phyloP scores from a whole-genome alignment of 2,329 filamentous ascomycete species.

The Chaetomiaceae sp. region DNA sequence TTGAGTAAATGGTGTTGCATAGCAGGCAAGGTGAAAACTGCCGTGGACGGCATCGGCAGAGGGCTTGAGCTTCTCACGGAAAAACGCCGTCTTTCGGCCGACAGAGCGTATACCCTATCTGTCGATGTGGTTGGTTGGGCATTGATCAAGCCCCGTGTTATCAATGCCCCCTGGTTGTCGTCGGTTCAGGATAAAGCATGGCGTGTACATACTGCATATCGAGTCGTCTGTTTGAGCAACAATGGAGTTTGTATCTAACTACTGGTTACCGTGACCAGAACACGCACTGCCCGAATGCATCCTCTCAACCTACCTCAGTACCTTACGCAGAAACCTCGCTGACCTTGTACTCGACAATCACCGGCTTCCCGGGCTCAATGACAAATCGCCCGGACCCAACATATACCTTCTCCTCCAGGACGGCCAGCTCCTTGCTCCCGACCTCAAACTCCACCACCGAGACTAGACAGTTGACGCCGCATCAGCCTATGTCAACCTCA shows the following conservation, averaged over 20 bases:
- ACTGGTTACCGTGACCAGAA: too few species aligned
- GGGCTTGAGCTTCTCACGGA: too few species aligned
- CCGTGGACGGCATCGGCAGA: not conserved
- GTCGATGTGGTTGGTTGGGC: not conserved
- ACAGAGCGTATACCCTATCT: constrained; percentile 11
- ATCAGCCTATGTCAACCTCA: not conserved
- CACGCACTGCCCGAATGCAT: too few species aligned
- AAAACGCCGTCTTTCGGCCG: too few species aligned
- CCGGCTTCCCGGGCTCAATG: constrained; percentile 36
- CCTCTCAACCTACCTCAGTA: not conserved
- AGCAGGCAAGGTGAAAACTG: not conserved
- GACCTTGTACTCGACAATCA: constrained; percentile 43
- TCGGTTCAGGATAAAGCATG: not conserved
- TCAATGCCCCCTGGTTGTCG: too few species aligned
- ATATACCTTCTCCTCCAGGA: constrained; percentile 37
- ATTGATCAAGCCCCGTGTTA: not conserved
- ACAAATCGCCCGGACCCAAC: constrained; percentile 40
- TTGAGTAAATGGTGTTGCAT: not conserved
- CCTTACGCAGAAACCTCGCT: constrained; percentile 35
- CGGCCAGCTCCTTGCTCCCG: constrained; percentile 32
- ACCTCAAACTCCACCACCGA: constrained; percentile 38
- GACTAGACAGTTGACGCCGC: constrained; percentile 22
- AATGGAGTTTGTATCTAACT: too few species aligned
- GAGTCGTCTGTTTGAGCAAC: too few species aligned
- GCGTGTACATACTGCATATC: not conserved